These are phyloP conservation scores for Penicillium rolfsii DNA, from an alignment of 2,329 filamentous ascomycete species.

Conservation along the genomic window DNA sequence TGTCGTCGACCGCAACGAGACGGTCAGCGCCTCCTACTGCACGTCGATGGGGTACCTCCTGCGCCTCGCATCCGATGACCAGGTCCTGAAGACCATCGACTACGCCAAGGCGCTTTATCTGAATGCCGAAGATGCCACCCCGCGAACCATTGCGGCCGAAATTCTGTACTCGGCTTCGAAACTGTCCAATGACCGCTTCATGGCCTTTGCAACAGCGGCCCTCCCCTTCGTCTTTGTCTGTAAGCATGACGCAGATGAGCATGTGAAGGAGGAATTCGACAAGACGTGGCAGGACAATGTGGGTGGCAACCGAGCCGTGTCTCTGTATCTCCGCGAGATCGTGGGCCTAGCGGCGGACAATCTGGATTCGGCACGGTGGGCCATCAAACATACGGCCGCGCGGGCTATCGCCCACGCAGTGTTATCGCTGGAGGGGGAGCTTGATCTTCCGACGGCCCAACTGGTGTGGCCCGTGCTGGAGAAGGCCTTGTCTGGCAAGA, in stretches of 20 bases:
- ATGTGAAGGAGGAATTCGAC: conserved; percentile 76
- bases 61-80: conserved; percentile 63
- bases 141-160: conserved; percentile 77
- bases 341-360: conserved; percentile 67
- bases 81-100: conserved; percentile 57
- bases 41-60: conserved; percentile 84
- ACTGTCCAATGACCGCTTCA: conserved; percentile 86
- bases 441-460: conserved; percentile 61
- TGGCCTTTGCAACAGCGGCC: conserved; percentile 70
- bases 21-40: conserved; percentile 87
- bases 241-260: conserved; percentile 80
- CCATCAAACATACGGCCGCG: conserved; percentile 84
- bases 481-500: conserved; percentile 81
- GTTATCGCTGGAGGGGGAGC: conserved; percentile 62
- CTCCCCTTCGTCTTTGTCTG: conserved; percentile 87
- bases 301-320: conserved; percentile 77
- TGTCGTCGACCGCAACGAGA: conserved; percentile 88
- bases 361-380: conserved; percentile 82
- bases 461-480: conserved; percentile 82
- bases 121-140: conserved; percentile 73
- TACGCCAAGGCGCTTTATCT: conserved; percentile 75
- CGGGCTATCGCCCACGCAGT: conserved; percentile 77
- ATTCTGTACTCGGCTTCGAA: conserved; percentile 83
- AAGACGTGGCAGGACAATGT: conserved; percentile 92
- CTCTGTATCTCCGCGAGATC: conserved; percentile 84